A percentile compares a stretch with the other conserved stretches of the same genome.
Evolutionary conservation across 1,139 yeast genomes (phyloP).

Genomic region (Pichia norvegensis): DNA sequence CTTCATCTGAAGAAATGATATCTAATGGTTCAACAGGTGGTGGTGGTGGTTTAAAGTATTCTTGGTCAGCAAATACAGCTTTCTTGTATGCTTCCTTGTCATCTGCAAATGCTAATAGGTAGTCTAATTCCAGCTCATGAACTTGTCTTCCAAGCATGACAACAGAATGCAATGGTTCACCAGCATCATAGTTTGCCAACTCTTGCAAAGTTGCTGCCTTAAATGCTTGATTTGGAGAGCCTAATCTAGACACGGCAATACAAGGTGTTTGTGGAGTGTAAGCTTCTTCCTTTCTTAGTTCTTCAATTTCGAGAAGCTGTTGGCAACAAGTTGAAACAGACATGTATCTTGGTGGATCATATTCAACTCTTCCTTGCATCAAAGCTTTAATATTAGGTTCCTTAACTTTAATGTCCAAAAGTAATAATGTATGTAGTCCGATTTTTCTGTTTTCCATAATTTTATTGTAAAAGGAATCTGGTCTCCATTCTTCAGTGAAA

Average conservation of each 20-base stretch:
- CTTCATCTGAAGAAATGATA: conserved; percentile 16
- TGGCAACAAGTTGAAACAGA: conserved; percentile 80
- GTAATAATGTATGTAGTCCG: conserved; percentile 83
- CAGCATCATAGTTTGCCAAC: conserved; percentile 75
- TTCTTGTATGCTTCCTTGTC: conserved; percentile 52
- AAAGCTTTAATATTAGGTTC: conserved; percentile 92
- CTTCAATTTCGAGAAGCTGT: conserved; percentile 84
- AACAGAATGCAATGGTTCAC: conserved; percentile 90
- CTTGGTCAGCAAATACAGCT: conserved; percentile 63
- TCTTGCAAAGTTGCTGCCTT: conserved; percentile 78
- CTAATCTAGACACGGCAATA: conserved; percentile 85
- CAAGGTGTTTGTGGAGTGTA: conserved; percentile 87
- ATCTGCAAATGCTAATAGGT: conserved; percentile 66
- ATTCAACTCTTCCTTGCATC: conserved; percentile 86
- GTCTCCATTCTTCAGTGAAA: conserved; percentile 93
- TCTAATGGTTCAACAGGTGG: conserved; percentile 15
- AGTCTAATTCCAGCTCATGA: conserved; percentile 88
- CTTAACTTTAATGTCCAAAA: conserved; percentile 90
- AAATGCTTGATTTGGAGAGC: conserved; percentile 75
- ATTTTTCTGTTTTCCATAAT: conserved; percentile 80
- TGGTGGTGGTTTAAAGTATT: conserved; percentile 46
- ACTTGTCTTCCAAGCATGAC: conserved; percentile 88
- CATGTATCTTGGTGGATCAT: conserved; percentile 98
- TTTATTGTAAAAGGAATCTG: conserved; percentile 89
- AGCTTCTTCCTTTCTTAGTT: conserved; percentile 60